Evolutionary conservation across 2,329 filamentous ascomycete species (phyloP).

Genomic region (Diaporthe australafricana): DNA sequence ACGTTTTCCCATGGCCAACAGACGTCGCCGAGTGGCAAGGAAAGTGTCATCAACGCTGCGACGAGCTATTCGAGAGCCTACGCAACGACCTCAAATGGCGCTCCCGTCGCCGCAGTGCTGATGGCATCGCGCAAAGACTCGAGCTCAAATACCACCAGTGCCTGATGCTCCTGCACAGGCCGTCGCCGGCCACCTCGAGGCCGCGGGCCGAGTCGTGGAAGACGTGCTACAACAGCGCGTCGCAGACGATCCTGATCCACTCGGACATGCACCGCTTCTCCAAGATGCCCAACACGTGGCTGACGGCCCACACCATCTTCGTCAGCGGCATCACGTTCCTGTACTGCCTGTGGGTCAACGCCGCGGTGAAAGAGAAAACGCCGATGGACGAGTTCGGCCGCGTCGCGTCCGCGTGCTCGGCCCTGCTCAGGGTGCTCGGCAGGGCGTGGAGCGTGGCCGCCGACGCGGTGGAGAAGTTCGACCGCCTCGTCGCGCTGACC

Average conservation of each 20-base stretch:
- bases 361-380: conserved; percentile 5
- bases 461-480: conserved; percentile 48
- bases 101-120: conserved; percentile 33
- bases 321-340: conserved; percentile 47
- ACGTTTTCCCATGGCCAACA: conserved; percentile 43
- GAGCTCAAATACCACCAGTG: conserved; percentile 48
- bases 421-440: conserved; percentile 40
- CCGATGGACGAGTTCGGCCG: conserved; percentile 7
- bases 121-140: conserved; percentile 40
- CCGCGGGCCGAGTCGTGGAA: conserved; percentile 42
- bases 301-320: conserved; percentile 47
- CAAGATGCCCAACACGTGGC: conserved; percentile 45
- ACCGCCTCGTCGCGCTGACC: conserved; percentile 38
- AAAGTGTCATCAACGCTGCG: conserved; percentile 39
- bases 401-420: conserved; percentile 39
- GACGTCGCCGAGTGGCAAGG: conserved; percentile 40
- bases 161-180: conserved; percentile 46
- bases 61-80: conserved; percentile 32
- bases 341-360: conserved; percentile 42
- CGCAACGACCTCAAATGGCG: not conserved
- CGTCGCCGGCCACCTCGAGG: conserved; percentile 44
- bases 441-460: conserved; percentile 50
- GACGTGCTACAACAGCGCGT: conserved; percentile 44
- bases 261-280: conserved; percentile 44
- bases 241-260: conserved; percentile 45